phyloP scores from a whole-genome alignment of 2,329 filamentous ascomycete species.

The Stemphylium lycopersici region DNA sequence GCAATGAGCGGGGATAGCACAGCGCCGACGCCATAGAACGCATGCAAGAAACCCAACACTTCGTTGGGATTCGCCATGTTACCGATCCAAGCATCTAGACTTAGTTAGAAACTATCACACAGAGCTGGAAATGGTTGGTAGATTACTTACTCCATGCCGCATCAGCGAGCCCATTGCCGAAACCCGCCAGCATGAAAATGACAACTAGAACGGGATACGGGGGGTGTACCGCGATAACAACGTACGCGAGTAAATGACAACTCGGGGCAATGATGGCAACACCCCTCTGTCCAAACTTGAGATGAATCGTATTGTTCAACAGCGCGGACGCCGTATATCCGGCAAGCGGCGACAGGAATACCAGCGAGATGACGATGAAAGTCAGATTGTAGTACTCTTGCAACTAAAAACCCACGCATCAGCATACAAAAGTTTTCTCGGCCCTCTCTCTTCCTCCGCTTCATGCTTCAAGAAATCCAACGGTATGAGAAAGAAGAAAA shows the following conservation, averaged over 20 bases:
- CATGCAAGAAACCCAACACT: slow-evolving; percentile 74
- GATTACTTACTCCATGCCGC: slow-evolving; percentile 55
- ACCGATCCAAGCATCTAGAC: slow-evolving; percentile 62
- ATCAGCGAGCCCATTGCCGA: slow-evolving; percentile 73
- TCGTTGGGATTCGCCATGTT: slow-evolving; percentile 77
- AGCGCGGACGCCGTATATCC: slow-evolving; percentile 70
- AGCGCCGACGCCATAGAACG: slow-evolving; percentile 73
- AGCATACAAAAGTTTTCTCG: too few relatives aligned
- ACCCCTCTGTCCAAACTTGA: slow-evolving; percentile 71
- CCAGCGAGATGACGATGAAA: slow-evolving; percentile 68
- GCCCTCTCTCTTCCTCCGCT: too few relatives aligned
- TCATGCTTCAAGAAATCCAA: too few relatives aligned
- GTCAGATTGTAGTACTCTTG: slow-evolving; percentile 67
- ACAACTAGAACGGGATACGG: slow-evolving; percentile 71
- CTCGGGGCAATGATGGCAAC: slow-evolving; percentile 69
- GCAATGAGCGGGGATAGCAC: slow-evolving; percentile 73
- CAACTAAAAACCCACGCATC: slow-evolving; percentile 50
- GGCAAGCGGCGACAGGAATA: slow-evolving; percentile 70
- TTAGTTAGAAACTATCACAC: not conserved
- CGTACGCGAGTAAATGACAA: slow-evolving; percentile 69
- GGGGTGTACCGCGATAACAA: slow-evolving; percentile 70
- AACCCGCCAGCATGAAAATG: slow-evolving; percentile 69
- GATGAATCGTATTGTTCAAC: slow-evolving; percentile 69
- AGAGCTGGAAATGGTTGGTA: not conserved
- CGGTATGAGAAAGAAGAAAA: too few relatives aligned